Evolutionary conservation across 208 protist genomes (phyloP).

Genomic region (Novymonas esmeraldas): DNA sequence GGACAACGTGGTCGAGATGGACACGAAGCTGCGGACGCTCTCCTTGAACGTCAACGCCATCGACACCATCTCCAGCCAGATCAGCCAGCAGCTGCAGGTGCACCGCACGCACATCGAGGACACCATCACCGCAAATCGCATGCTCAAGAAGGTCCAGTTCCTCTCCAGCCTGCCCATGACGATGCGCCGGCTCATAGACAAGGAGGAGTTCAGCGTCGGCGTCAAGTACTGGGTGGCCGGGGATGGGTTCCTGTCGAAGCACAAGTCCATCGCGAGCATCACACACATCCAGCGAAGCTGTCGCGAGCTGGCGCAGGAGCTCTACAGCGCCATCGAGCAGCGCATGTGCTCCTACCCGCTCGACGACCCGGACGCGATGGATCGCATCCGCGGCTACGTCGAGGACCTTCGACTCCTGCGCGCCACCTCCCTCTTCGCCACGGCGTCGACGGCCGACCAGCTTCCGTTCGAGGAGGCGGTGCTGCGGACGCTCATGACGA

Average conservation of each 20-base stretch:
- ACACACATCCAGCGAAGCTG: constrained; percentile 62
- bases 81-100: constrained; percentile 60
- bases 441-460: constrained; percentile 21
- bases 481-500: constrained; percentile 62
- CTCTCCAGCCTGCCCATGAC: constrained; percentile 68
- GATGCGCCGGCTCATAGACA: constrained; percentile 68
- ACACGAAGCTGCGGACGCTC: constrained; percentile 79
- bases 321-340: constrained; percentile 70
- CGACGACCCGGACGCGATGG: constrained; percentile 82
- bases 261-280: constrained; percentile 64
- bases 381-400: constrained; percentile 65
- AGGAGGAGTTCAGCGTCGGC: constrained; percentile 52
- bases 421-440: constrained; percentile 68
- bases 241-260: constrained; percentile 71
- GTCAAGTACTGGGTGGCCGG: constrained; percentile 85
- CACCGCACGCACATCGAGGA: constrained; percentile 76
- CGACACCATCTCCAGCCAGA: constrained; percentile 61
- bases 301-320: constrained; percentile 44
- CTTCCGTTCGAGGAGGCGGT: constrained; percentile 61
- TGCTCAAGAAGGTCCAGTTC: constrained; percentile 86
- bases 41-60: constrained; percentile 73
- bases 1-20: constrained; percentile 90
- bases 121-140: constrained; percentile 70
- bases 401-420: constrained; percentile 84
- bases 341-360: constrained; percentile 70